Evolutionary conservation across 306 rosid genomes (phyloP).

Genomic region (Cercis canadensis): DNA sequence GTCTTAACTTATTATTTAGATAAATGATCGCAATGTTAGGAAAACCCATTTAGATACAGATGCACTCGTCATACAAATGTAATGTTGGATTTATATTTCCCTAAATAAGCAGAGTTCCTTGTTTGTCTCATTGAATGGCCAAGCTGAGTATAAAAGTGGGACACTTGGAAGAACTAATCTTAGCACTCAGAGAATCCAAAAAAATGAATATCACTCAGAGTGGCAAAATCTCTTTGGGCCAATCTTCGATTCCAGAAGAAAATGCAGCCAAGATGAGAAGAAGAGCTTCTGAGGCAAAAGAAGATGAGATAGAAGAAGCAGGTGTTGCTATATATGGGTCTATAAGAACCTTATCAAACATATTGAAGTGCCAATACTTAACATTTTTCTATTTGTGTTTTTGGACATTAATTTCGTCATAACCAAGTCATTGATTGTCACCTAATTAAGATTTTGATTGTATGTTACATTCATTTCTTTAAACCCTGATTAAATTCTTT

Average conservation of each 20-base stretch:
- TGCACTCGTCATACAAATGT: conserved; percentile 41
- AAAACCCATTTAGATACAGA: conserved; percentile 18
- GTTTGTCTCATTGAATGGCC: neutral
- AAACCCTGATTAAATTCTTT: too few species aligned
- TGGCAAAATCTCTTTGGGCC: neutral
- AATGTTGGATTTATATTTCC: conserved; percentile 11
- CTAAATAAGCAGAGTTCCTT: conserved; percentile 1
- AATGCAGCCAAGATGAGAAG: conserved; percentile 39
- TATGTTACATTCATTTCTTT: too few species aligned
- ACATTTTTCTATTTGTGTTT: too few species aligned
- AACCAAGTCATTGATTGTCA: too few species aligned
- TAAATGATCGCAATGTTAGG: conserved; percentile 29
- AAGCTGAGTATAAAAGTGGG: neutral
- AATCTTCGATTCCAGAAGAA: conserved; percentile 3
- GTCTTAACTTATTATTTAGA: too few species aligned
- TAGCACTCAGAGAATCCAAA: too few species aligned
- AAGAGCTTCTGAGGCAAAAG: conserved; percentile 12
- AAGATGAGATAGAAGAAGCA: conserved; percentile 30
- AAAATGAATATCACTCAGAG: too few species aligned
- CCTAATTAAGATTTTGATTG: too few species aligned
- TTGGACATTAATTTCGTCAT: too few species aligned
- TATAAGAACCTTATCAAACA: too few species aligned
- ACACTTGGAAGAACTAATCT: neutral
- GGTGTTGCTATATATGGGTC: conserved; percentile 38
- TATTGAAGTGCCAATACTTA: too few species aligned